These are phyloP conservation scores for Inonotus obliquus DNA, from an alignment of 1,284 basidiomycete species.

Conservation along the genomic window DNA sequence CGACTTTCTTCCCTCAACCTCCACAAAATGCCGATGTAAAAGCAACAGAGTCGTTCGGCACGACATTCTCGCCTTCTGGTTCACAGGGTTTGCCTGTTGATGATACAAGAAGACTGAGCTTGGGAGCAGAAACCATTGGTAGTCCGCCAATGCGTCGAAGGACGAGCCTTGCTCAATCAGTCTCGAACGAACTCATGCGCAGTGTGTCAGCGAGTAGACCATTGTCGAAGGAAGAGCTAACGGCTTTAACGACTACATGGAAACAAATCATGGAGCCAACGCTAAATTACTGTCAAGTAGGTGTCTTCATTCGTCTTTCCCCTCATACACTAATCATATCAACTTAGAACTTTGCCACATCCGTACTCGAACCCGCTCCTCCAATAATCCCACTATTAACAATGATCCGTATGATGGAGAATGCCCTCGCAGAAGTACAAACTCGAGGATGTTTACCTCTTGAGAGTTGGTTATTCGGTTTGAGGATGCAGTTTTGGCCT, in stretches of 20 bases:
- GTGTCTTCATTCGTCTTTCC: conserved; percentile 17
- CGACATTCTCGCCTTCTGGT: conserved; percentile 34
- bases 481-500: conserved; percentile 87
- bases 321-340: conserved; percentile 1
- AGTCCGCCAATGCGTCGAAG: conserved; percentile 14
- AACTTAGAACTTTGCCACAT: conserved; percentile 59
- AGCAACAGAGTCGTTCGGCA: neutral
- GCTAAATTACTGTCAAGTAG: conserved; percentile 75
- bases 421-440: conserved; percentile 67
- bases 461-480: conserved; percentile 71
- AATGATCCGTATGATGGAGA: conserved; percentile 86
- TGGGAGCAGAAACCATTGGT: conserved; percentile 8
- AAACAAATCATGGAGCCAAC: conserved; percentile 89
- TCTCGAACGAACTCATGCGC: conserved; percentile 7
- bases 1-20: conserved; percentile 69
- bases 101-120: conserved; percentile 10
- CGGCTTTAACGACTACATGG: conserved; percentile 64
- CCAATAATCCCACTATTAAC: conserved; percentile 73
- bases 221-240: conserved; percentile 53
- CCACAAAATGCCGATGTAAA: neutral
- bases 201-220: neutral
- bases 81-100: conserved; percentile 16
- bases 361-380: conserved; percentile 64
- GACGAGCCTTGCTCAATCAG: conserved; percentile 10
- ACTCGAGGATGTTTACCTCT: conserved; percentile 73